Base-by-base conservation (phyloP, 2,329 filamentous ascomycete genomes). In the Geosmithia putterillii region DNA sequence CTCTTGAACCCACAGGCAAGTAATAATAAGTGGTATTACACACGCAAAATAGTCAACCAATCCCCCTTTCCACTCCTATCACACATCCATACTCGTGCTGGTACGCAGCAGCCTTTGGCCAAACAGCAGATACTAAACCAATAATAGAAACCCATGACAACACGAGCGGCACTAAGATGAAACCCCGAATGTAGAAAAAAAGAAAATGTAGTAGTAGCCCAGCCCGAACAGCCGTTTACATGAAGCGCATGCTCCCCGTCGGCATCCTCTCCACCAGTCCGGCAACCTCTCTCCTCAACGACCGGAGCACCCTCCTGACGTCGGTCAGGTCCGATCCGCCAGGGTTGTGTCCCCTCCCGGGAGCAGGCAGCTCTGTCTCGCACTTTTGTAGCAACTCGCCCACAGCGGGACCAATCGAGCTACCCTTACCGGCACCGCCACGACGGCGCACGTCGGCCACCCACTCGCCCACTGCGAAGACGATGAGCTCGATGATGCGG, bases 401-500 rank as follows among this genome's bases (percentile, higher is more conserved):
- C 21, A 75, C 64, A 53, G 69, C 70, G 4, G 54, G 54, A 7
- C 63, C 59, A 20, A 71, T 63, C 7, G 57, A 54, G 2, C 58
- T 59, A 14, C 63, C 60, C 52, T 63, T 64, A 42, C 56, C 56
- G 34, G 56, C 55, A 38, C 64, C 67, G 41, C 67, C 68, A 15
- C 66, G 64, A 40, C 71, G 59, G 50, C 71, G 67, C 6, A 69
- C 60, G 45, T 74, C 70, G 20, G 64, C 62, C 14, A 67, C 63
- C 71, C 71, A 75, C 44, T 63, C 60, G 43, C 65, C 64, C 10
- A 75, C 64, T 1, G 65, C 66, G 42, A 63, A 66, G 34, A 65
- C 60, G 49, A 78, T 73, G 58, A 74, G 72, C 55, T 76, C 72
- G 36, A 76, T 68, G 19, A 79, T 63, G 18, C 67, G 61, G 45